These are phyloP conservation scores for Pseudogymnoascus sp. DNA, from an alignment of 2,329 filamentous ascomycete genomes.

Conservation along the genomic window DNA sequence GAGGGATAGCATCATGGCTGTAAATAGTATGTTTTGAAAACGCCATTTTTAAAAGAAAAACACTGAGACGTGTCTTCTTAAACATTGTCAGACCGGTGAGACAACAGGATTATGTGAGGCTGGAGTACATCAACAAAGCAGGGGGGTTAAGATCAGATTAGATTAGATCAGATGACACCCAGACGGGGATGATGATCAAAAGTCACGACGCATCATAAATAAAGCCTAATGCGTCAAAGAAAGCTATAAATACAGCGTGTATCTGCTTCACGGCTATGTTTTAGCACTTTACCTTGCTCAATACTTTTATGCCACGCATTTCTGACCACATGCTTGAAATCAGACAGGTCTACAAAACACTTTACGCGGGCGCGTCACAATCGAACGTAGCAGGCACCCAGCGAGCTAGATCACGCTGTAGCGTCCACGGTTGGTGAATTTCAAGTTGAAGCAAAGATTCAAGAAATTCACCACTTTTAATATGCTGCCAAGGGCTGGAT, in stretches of 20 bases:
- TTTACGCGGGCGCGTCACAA: neutral
- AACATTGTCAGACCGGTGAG: neutral
- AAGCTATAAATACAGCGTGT: neutral
- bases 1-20: conserved; percentile 5
- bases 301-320: neutral
- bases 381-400: neutral
- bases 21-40: neutral
- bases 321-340: neutral
- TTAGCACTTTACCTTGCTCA: neutral
- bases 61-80: neutral
- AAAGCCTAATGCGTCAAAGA: neutral
- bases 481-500: neutral
- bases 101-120: neutral
- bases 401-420: neutral
- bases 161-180: neutral
- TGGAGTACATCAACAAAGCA: neutral
- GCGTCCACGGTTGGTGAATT: neutral
- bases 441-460: neutral
- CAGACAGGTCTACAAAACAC: neutral
- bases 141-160: neutral
- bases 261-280: neutral
- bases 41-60: neutral
- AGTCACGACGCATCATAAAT: neutral
- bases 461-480: too few relatives aligned
- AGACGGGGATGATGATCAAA: neutral